Evolutionary conservation across 2,329 filamentous ascomycete species (phyloP).

Genomic region (Sclerotinia minor): DNA sequence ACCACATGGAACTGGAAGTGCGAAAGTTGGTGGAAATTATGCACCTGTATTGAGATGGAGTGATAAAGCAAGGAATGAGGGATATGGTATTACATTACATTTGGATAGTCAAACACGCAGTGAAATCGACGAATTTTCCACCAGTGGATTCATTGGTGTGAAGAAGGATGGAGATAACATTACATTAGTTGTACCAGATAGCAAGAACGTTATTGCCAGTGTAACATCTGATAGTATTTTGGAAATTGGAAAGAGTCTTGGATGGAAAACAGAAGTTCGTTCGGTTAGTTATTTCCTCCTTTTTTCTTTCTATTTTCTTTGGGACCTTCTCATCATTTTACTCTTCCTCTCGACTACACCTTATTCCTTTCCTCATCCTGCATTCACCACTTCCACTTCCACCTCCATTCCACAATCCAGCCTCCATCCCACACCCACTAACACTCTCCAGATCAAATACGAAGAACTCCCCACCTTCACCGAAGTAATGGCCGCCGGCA

Average conservation of each 20-base stretch:
- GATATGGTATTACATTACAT: conserved; percentile 93
- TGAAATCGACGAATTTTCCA: conserved; percentile 95
- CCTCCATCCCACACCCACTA: background rate
- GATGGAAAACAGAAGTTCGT: conserved; percentile 81
- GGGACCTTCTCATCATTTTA: background rate
- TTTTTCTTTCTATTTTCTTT: background rate
- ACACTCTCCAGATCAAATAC: conserved; percentile 59
- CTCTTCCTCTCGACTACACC: background rate
- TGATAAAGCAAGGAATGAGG: conserved; percentile 73
- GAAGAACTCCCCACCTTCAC: conserved; percentile 58
- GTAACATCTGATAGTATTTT: conserved; percentile 80
- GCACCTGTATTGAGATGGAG: conserved; percentile 87
- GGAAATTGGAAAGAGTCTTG: conserved; percentile 72
- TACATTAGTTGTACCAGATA: conserved; percentile 77
- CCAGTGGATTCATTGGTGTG: conserved; percentile 87
- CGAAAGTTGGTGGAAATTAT: conserved; percentile 97
- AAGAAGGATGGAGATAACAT: conserved; percentile 49
- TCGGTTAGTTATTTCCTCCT: conserved; percentile 50
- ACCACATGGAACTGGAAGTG: conserved; percentile 84
- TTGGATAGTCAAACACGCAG: conserved; percentile 80
- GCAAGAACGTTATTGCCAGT: conserved; percentile 80
- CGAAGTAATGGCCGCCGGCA: conserved; percentile 90
- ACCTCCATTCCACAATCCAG: background rate
- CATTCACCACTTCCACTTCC: background rate
- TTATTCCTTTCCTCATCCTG: background rate